Base-by-base conservation (phyloP, 2,329 filamentous ascomycete genomes). In the Fusarium vanettenii region DNA sequence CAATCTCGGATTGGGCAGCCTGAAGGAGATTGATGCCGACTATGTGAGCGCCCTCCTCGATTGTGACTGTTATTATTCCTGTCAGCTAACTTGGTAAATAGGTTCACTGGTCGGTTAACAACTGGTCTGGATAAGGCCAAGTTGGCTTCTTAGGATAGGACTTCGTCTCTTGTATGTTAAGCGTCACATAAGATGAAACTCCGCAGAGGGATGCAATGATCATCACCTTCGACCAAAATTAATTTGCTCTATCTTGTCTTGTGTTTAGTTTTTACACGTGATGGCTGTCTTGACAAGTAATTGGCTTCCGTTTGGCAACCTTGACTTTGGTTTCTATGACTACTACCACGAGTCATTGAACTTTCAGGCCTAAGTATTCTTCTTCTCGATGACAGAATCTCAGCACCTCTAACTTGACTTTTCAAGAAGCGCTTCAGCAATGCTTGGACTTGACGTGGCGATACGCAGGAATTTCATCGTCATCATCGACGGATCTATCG, bases 1-100 rank as follows among this genome's bases (percentile, higher is more conserved):
- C 7, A 85, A 84, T 73, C 69, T 85, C n/a, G 83, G 83, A 37
- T 77, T 84, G 5, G 66, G 74, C 5, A 74, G 81, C 64, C 69
- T 84, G 64, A 76, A 80, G 60, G 70, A 79, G 62, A 79, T 84
- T 35, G 60, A 68, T 35, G 31, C 60, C 1, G 25, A 43, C 52
- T 68, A 64, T 29, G 66, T 64, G 14, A 68, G 66, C 78, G 69
- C 10, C 2, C n/a, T 35, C 4, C 16, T 29, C 14, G 11, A 14
- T 1, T n/a, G 16, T 11, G 16, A 6, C 7, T 13, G 52, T 22
- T 56, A n/a, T 14, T 20, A 2, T 33, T 33, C 3, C 29, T 9
- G 7, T 16, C 14, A 2, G 52, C 52, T 56, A 56, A 56, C 52
- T 16, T 20, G 29, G 29, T 35, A 35, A 35, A 20, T 31, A 56